Percentiles rank a stretch among this genome's conserved stretches.
These are phyloP conservation scores for Lumnitzera littorea DNA, from an alignment of 345 rosid species.

Conservation along the genomic window DNA sequence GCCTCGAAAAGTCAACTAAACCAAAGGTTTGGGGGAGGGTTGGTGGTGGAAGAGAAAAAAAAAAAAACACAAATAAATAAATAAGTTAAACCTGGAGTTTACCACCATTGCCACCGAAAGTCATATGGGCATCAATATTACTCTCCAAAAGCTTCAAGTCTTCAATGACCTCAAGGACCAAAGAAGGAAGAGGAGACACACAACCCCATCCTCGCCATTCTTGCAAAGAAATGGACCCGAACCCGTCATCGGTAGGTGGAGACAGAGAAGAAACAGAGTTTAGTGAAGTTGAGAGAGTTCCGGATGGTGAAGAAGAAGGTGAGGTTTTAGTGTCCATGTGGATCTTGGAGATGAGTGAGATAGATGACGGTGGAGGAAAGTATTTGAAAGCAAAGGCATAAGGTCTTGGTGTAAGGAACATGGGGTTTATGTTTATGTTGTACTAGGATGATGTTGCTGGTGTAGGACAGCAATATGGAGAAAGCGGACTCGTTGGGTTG, in stretches of 20 bases:
- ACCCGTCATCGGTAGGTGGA: slow-evolving; percentile 12
- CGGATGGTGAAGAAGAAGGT: slow-evolving; percentile 11
- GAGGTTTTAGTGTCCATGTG: slow-evolving; percentile 21
- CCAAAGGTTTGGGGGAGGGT: no score
- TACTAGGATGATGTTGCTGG: no score
- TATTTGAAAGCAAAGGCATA: slow-evolving; percentile 17
- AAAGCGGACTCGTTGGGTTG: no score
- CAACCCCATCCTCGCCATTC: slow-evolving; percentile 89
- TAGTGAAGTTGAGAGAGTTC: slow-evolving; percentile 11
- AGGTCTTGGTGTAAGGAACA: slow-evolving; percentile 12
- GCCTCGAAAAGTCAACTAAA: neutral
- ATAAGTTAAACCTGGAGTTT: slow-evolving; percentile 51
- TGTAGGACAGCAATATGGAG: no score
- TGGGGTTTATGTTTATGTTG: neutral
- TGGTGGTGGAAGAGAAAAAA: no score
- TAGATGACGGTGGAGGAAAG: slow-evolving; percentile 15
- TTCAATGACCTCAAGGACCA: slow-evolving; percentile 51
- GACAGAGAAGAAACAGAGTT: slow-evolving; percentile 30
- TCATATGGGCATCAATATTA: slow-evolving; percentile 44
- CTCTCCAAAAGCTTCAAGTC: slow-evolving; percentile 71
- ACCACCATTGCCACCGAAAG: slow-evolving; percentile 82
- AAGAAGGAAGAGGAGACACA: slow-evolving; percentile 54
- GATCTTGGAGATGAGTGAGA: slow-evolving; percentile 21
- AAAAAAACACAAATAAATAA: neutral
- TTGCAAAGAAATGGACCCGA: slow-evolving; percentile 33